phyloP scores from a whole-genome alignment of 768 basidiomycete genomes.

The Coprinellus aureogranulatus region DNA sequence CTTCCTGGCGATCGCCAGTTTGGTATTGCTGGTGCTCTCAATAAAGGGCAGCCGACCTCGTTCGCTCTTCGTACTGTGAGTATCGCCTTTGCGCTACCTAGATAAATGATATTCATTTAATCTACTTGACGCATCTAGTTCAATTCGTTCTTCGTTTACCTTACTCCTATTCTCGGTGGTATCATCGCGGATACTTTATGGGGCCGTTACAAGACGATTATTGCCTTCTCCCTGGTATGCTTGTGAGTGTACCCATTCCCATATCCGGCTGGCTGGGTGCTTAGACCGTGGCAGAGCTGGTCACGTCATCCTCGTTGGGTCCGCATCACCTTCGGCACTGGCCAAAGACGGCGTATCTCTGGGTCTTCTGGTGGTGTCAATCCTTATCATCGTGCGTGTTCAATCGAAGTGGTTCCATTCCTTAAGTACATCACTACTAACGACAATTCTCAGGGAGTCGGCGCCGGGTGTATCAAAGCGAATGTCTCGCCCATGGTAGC shows the following conservation, averaged over 20 bases:
- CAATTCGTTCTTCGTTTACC: constrained; percentile 52
- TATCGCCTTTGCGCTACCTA: too few species aligned
- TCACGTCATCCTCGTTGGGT: constrained; percentile 46
- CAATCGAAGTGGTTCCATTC: too few species aligned
- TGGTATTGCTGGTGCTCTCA: constrained; percentile 47
- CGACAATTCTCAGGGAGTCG: constrained; percentile 22
- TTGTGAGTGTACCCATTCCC: constrained; percentile 34
- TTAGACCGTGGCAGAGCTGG: constrained; percentile 29
- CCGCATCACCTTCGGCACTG: constrained; percentile 41
- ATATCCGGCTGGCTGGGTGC: too few species aligned
- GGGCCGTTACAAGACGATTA: constrained; percentile 62
- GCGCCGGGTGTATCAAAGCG: constrained; percentile 45
- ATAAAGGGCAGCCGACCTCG: constrained; percentile 47
- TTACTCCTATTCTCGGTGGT: constrained; percentile 51
- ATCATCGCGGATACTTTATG: constrained; percentile 53
- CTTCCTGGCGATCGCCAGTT: constrained; percentile 27
- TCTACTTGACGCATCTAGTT: too few species aligned
- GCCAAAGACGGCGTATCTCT: constrained; percentile 36
- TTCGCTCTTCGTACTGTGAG: constrained; percentile 42
- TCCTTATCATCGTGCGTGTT: constrained; percentile 47
- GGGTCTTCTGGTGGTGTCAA: constrained; percentile 43
- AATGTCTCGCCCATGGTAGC: constrained; percentile 60
- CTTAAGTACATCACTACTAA: too few species aligned
- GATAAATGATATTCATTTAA: too few species aligned
- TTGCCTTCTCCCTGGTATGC: constrained; percentile 48